A percentile compares a stretch with the other conserved stretches of the same genome.
phyloP scores from a whole-genome alignment of 177 flowering plant genomes.

The Vitis hybrid region DNA sequence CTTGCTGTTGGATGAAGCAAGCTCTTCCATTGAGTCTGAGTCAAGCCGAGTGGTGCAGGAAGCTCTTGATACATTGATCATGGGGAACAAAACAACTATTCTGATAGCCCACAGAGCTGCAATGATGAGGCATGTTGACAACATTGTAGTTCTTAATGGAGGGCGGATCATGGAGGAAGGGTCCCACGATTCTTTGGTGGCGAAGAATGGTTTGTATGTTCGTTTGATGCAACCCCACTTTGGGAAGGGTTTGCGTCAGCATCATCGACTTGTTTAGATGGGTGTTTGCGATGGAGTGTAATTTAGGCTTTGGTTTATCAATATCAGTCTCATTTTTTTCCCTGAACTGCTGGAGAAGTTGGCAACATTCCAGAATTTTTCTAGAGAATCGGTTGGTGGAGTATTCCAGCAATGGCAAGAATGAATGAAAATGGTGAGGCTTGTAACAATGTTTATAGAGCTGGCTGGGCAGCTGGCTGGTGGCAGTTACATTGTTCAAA shows the following conservation, averaged over 20 bases:
- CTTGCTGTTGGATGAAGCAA: slow-evolving; percentile 87
- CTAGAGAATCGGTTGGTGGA: slow-evolving; percentile 14
- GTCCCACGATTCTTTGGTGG: slow-evolving; percentile 71
- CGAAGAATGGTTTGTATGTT: slow-evolving; percentile 76
- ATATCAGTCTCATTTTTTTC: slow-evolving; percentile 18
- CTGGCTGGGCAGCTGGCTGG: slow-evolving; percentile 2
- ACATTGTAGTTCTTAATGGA: slow-evolving; percentile 92
- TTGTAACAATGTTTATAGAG: slow-evolving; percentile 19
- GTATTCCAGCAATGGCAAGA: slow-evolving; percentile 10
- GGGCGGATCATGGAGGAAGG: slow-evolving; percentile 95
- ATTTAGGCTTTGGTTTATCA: slow-evolving; percentile 9
- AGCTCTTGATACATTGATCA: slow-evolving; percentile 92
- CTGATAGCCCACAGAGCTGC: slow-evolving; percentile 96
- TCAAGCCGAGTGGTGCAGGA: slow-evolving; percentile 97
- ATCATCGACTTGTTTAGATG: slow-evolving; percentile 51
- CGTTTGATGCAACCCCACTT: slow-evolving; percentile 96
- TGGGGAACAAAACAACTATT: slow-evolving; percentile 98
- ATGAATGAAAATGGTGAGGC: slow-evolving; percentile 21
- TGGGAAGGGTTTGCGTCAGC: slow-evolving; percentile 83
- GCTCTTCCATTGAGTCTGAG: slow-evolving; percentile 94
- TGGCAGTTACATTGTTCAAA: slow-evolving; percentile 30
- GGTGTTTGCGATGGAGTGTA: slow-evolving; percentile 16
- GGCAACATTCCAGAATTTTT: background rate
- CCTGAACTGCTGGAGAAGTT: background rate
- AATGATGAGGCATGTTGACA: slow-evolving; percentile 98